A percentile compares a stretch with the other conserved stretches of the same genome.
Conservation (phyloP, 2,329 filamentous ascomycete genomes). For the Apiospora arundinis region DNA sequence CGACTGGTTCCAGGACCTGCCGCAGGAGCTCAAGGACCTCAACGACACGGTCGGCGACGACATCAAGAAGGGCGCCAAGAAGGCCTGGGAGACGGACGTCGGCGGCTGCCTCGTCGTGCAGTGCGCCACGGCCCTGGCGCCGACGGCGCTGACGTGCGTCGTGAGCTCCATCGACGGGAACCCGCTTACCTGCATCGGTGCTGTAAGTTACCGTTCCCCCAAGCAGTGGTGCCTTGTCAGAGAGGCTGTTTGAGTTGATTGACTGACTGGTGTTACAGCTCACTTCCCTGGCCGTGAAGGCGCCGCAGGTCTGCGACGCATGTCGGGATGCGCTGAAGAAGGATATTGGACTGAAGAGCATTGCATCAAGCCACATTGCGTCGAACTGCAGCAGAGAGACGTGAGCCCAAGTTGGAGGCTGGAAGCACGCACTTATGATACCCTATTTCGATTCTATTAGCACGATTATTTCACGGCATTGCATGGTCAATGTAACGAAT, state of each 20-base stretch:
- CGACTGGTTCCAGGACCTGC: conserved; percentile 13
- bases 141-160: conserved; percentile 15
- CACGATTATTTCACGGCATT: background rate
- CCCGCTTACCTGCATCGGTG: background rate
- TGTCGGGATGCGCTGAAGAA: background rate
- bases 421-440: background rate
- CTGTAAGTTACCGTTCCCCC: background rate
- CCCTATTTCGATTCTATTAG: background rate
- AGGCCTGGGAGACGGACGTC: conserved; percentile 14
- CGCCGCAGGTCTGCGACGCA: background rate
- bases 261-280: background rate
- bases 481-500: background rate
- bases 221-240: too few species aligned
- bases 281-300: background rate
- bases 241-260: background rate
- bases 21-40: background rate
- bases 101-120: conserved; percentile 13
- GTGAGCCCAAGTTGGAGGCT: background rate
- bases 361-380: background rate
- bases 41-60: conserved; percentile 15
- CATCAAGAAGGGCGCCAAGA: conserved; percentile 16
- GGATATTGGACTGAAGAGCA: background rate
- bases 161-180: background rate
- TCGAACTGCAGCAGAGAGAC: background rate
- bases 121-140: conserved; percentile 15